Base-by-base conservation (phyloP, 2,329 filamentous ascomycete species). In the Eurotiales sp. region DNA sequence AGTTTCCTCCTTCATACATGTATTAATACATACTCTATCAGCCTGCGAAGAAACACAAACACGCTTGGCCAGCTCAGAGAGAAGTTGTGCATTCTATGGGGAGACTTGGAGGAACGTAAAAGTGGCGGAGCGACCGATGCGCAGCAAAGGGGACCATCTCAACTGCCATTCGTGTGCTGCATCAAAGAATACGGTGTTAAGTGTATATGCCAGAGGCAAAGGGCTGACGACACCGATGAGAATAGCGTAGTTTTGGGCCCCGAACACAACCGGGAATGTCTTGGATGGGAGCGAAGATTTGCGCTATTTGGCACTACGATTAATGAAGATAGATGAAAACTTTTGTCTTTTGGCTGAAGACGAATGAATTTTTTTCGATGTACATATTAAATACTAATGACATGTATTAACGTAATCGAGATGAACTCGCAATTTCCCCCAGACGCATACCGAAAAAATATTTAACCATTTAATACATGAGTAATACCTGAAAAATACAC, bases 51-150 rank as follows among this genome's bases (percentile, higher is more conserved):
- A n/a, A 72, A 86, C 40, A 59, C 68, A 2, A 46, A 66, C 0
- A 61, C 70, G 1, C 71, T 93, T 1, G 64, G 60, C 3, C 56
- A 66, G 6, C 70, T 96, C 4, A 79, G 82, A 46, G 82, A 95
- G 58, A 84, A 80, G 59, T 74, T 96, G 50, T 92, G 86, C 64
- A 72, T 82, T 30, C 75, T 96, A 1, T 97, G 92, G 91, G 92
- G 92, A 1, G 82, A 96, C 55, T 74, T 96, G 1, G 84, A 91
- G 63, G 89, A 95, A 64, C 67, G 73, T 43, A 89, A 87, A 63
- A 60, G 61, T 2, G 64, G 59, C n/a, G 59, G 66, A 2, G 58
- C 67, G 17, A 54, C 57, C n/a, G 46, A 59, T 39, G 30, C 52
- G n/a, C 42, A 50, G 30, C 52, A 51, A 17, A 59, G 46, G 12